Base-by-base conservation (phyloP, 768 basidiomycete genomes). In the Suillus sp. region DNA sequence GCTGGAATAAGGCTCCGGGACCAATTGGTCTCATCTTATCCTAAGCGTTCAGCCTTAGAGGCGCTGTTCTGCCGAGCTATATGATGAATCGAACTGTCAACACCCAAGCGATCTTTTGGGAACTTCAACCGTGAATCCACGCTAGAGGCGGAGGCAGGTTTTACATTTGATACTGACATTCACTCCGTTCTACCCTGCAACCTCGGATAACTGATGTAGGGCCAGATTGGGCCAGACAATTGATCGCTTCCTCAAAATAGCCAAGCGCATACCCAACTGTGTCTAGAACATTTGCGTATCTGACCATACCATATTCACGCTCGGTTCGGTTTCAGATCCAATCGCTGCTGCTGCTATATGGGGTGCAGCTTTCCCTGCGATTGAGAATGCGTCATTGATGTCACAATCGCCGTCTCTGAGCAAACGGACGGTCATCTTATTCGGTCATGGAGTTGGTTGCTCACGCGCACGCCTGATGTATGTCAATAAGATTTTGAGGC, bases 371-470 rank as follows among this genome's bases (percentile, higher is more conserved):
- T 74, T 77, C 61, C 74, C 76, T 3, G 71, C 70, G 10, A 20
- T 69, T n/a, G 65, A 67, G 40, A 67, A 77, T 34, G 74, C 74
- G 0, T 66, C 69, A 8, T 61, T 75, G 58, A 66, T 62, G 4
- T 48, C 10, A 14, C 71, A n/a, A n/a, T n/a, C n/a, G n/a, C n/a
- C 71, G 10, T 59, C 56, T 16, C 20, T 25, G 32, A 45, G 53
- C 4, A 70, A 72, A 59, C 79, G 75, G 74, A 78, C 79, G 0
- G 70, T 83, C 9, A 69, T 83, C 65, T 67, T 83, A 64, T 84
- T 82, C 71, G 79, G 78, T 22, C 81, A 84, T 63, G 81, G 82
- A 14, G 74, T 78, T 8, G 79, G 79, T 18, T 80, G 79, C 59
- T 78, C 77, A 10, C 70, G 74, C 4, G n/a, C n/a, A n/a, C n/a